Base-by-base conservation (phyloP, 1,284 basidiomycete species). In the Hemileia vastatrix region DNA sequence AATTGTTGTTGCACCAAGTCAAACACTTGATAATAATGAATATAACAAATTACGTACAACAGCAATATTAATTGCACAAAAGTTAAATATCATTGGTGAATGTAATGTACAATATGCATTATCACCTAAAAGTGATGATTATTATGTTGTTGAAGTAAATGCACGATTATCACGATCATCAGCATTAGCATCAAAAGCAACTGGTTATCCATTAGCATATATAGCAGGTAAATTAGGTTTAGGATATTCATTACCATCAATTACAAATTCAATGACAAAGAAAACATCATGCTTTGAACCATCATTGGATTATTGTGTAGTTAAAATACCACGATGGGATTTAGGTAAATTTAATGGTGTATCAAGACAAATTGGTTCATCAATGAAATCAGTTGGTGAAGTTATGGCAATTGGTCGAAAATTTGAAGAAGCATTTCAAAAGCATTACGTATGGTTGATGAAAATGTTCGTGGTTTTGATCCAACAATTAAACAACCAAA, bases 61-160 rank as follows among this genome's bases (percentile, higher is more conserved):
- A 2, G 94, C 94, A 8, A 88, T 97, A 78, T 96, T 96, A 72
- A 92, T 97, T 67, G 91, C 97, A 68, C 87, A 94, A 19, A 93
- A 97, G 76, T 83, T 98, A 27, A 93, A 93, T 53, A 94, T 97
- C 62, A 82, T 97, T 65, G 94, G 94, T 66, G 94, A 97, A 79
- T 93, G 94, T 78, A 98, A 98, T 77, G 96, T 97, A 66, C 94
- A 97, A 77, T 97, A 97, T 74, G 94, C 94, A 1, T 83, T 98
- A 71, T 95, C 96, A 78, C 94, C 94, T 0, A 83, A 81, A 55
- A 94, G 90, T 23, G 86, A 89, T 74, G 90, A 97, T 76, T 98
- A 97, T 78, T 96, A 93, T 78, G 96, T 97, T 73, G 97, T 98
- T 77, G 94, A 98, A 81, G 93, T 97, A 76, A 97, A 98, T 74